Conservation (phyloP, 2,329 filamentous ascomycete genomes). For the Coniochaeta ligniaria region DNA sequence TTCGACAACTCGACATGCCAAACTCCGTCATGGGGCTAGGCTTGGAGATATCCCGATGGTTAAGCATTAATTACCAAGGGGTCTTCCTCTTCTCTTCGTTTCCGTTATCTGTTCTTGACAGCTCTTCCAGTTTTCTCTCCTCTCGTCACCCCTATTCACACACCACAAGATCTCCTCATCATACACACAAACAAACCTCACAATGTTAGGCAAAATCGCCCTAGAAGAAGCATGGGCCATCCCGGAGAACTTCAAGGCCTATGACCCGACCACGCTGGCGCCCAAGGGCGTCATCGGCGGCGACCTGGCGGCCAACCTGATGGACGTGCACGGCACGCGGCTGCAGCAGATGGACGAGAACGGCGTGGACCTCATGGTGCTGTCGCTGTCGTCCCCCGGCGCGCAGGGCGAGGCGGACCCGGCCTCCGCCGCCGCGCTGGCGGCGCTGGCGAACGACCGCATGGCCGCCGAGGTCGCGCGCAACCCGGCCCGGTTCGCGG, state of each 20-base stretch:
- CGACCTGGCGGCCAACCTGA: slow-evolving; percentile 14
- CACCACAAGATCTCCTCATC: background rate
- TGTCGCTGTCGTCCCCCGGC: slow-evolving; percentile 13
- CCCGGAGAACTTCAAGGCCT: slow-evolving; percentile 13
- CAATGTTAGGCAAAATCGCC: slow-evolving; percentile 14
- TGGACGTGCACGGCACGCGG: slow-evolving; percentile 13
- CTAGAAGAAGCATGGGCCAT: slow-evolving; percentile 16
- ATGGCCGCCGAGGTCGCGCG: slow-evolving; percentile 10
- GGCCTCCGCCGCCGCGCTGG: slow-evolving; percentile 9
- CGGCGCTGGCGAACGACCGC: slow-evolving; percentile 12
- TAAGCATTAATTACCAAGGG: background rate
- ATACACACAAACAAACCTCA: background rate
- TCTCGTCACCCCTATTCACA: background rate
- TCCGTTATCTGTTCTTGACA: background rate
- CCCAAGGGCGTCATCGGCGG: slow-evolving; percentile 13
- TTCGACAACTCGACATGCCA: background rate
- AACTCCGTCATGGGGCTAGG: background rate
- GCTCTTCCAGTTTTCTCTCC: background rate
- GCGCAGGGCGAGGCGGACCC: slow-evolving; percentile 11
- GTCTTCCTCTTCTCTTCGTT: slow-evolving; percentile 3
- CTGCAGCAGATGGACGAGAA: slow-evolving; percentile 15
- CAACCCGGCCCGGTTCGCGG: slow-evolving; percentile 11
- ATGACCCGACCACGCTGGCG: slow-evolving; percentile 11
- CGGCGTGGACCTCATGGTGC: slow-evolving; percentile 14
- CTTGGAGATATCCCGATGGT: background rate